A percentile compares a stretch with the other conserved stretches of the same genome.
Conservation (phyloP, 345 rosid genomes). For the Euphorbia peplus region DNA sequence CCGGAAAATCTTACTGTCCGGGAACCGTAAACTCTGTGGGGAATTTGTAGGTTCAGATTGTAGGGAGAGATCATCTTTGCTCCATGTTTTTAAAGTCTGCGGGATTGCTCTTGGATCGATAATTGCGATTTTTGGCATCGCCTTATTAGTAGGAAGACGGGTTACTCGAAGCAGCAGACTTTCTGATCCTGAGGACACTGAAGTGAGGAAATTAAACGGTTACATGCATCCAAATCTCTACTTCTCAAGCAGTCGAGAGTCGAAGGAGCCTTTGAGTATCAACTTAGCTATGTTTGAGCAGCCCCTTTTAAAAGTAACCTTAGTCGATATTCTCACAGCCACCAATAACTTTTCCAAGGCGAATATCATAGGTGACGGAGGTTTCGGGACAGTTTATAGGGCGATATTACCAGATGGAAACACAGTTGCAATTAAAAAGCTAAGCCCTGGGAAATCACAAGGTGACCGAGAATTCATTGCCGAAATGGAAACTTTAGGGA, state of each 20-base stretch:
- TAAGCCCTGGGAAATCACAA: conserved; percentile 75
- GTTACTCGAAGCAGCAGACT: conserved; percentile 33
- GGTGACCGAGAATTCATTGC: conserved; percentile 88
- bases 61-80: conserved; percentile 28
- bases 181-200: conserved; percentile 43
- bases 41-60: conserved; percentile 45
- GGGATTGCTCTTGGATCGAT: conserved; percentile 43
- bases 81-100: conserved; percentile 52
- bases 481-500: conserved; percentile 92
- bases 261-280: conserved; percentile 84
- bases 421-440: conserved; percentile 89
- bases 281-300: conserved; percentile 80
- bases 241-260: conserved; percentile 65
- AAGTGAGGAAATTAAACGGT: conserved; percentile 49
- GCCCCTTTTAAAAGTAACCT: conserved; percentile 70
- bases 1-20: conserved; percentile 43
- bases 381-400: conserved; percentile 88
- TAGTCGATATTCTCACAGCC: conserved; percentile 70
- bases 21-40: conserved; percentile 66
- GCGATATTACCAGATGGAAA: conserved; percentile 55
- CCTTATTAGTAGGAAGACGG: conserved; percentile 45
- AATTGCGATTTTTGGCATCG: conserved; percentile 33
- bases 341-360: conserved; percentile 75
- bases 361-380: conserved; percentile 90
- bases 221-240: conserved; percentile 53